Evolutionary conservation across 331 rosid species (phyloP), one percentile per base, ranked within the genome.

Genomic region (Erythrophleum ivorense): DNA sequence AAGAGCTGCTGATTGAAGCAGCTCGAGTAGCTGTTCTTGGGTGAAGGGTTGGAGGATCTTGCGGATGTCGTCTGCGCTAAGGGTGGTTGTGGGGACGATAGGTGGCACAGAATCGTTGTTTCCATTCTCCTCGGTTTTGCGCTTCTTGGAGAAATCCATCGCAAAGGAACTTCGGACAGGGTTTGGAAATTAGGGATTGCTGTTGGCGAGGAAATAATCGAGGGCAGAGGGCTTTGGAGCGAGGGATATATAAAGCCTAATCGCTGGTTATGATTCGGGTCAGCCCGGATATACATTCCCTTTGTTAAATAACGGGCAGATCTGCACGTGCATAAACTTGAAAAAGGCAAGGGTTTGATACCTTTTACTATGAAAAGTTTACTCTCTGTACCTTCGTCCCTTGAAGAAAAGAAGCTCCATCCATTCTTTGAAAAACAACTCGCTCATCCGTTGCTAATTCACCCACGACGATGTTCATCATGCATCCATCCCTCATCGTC

Each of bases 101-200:
- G 60, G 49, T 0, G 68, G 77, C 19, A 80, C 53, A 31, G 85
- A 77, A 49, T 53, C 75, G 36, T 79, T 34, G 80, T 57, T 80
- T 40, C 91, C 95, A 84, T 91, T 86, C 54, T 84, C 89, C 46
- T 89, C 91, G 4, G 87, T 55, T 78, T 89, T 91, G 78, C 95
- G 93, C 86, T 91, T 91, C 89, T 91, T 91, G 2, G 89, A 2
- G 78, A 82, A 82, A 52, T 91, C 95, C 95, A 91, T 91, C 54
- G 82, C 33, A 31, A 13, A 0, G 53, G 15, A 24, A 21, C 33
- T 41, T 54, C 3, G 9, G 36, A 29, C 59, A 2, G 4, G 52
- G 45, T 43, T 66, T 67, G 81, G 82, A 38, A 63, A 74, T 31
- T 78, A 81, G 87, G 86, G 75, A 48, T 71, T 46, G 58, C 57